Percentiles rank a stretch among this genome's conserved stretches.
phyloP scores from a whole-genome alignment of 2,329 filamentous ascomycete species.

The Botryotinia convoluta region DNA sequence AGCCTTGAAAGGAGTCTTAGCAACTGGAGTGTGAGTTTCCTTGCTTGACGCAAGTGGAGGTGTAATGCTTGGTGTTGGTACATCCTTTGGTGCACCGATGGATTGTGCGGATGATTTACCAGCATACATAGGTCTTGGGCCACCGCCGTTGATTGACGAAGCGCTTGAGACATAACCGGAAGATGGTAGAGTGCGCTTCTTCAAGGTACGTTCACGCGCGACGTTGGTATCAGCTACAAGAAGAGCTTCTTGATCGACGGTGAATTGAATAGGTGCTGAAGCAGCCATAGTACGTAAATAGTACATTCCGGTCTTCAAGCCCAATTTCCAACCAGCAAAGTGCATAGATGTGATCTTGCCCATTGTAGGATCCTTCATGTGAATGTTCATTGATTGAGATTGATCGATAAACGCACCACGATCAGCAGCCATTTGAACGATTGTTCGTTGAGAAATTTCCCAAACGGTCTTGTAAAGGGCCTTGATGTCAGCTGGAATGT shows the following conservation, averaged over 20 bases:
- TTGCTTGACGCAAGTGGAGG: constrained; percentile 46
- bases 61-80: constrained; percentile 67
- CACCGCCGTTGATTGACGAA: constrained; percentile 51
- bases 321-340: constrained; percentile 98
- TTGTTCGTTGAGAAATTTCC: constrained; percentile 95
- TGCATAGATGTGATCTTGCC: constrained; percentile 99
- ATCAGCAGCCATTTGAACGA: constrained; percentile 97
- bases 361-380: constrained; percentile 99
- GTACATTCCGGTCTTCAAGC: constrained; percentile 99
- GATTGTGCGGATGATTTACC: constrained; percentile 43
- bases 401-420: constrained; percentile 98
- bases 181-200: constrained; percentile 66
- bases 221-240: constrained; percentile 81
- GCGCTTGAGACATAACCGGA: constrained; percentile 42
- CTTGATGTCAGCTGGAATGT: constrained; percentile 95
- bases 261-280: constrained; percentile 96
- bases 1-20: constrained; percentile 70
- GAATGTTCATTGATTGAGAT: constrained; percentile 98
- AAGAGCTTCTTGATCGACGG: constrained; percentile 93
- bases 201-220: constrained; percentile 57
- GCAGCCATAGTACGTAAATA: constrained; percentile 98
- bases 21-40: constrained; percentile 44
- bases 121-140: constrained; percentile 66
- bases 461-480: constrained; percentile 98
- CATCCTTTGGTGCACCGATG: constrained; percentile 51